Conservation (phyloP, 2,329 filamentous ascomycete genomes). For the Botrytis fabae region DNA sequence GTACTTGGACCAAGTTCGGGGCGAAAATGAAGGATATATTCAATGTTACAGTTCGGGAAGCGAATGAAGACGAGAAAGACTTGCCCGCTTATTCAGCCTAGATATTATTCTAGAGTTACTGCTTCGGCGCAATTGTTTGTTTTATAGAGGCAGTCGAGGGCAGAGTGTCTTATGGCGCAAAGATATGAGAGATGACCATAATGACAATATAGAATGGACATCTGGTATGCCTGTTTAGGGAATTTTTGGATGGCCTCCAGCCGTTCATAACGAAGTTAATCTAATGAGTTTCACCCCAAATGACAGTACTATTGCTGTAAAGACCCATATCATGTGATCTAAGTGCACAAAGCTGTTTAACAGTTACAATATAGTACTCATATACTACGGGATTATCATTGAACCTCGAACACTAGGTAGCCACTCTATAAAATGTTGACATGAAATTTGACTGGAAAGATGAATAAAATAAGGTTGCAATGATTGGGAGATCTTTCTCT, state of each 20-base stretch:
- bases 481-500: background rate
- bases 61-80: background rate
- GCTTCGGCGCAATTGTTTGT: background rate
- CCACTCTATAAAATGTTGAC: background rate
- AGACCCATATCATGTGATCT: background rate
- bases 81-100: background rate
- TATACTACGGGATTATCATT: background rate
- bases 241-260: background rate
- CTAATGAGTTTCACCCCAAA: background rate
- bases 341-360: background rate
- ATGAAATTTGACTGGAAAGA: background rate
- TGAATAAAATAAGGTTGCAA: background rate
- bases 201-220: background rate
- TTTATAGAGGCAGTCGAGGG: background rate
- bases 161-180: background rate
- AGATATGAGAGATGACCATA: background rate
- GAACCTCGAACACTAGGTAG: background rate
- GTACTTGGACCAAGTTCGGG: background rate
- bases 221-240: background rate
- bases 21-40: background rate
- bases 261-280: background rate
- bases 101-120: background rate
- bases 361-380: background rate
- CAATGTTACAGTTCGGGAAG: background rate
- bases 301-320: background rate